Evolutionary conservation across 2,329 filamentous ascomycete genomes (phyloP), one percentile per base, ranked within the genome.

Genomic region (Ophiostoma montium): DNA sequence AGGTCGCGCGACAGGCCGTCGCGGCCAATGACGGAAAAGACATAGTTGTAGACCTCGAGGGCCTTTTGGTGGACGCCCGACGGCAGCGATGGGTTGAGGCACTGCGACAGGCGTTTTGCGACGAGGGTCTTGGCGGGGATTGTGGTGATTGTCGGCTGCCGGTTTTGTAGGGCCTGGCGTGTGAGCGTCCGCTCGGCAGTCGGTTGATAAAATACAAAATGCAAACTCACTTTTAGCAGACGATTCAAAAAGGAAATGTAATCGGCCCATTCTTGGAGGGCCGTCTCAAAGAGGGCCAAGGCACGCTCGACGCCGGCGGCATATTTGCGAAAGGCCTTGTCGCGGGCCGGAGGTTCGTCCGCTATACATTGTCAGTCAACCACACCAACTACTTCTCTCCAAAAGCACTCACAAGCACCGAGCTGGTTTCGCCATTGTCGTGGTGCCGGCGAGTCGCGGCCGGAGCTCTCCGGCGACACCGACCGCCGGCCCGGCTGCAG

Each of bases 21-120:
- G 59, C 75, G 80, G 49, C 87, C 86, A 58, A 98, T 87, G 55
- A 87, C 75, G 18, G 81, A 78, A 61, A 98, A 98, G 55, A 96
- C 80, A 61, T 87, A 87, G 43, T 74, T 79, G 64, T 98, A 98
- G 38, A 96, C 86, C 65, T 98, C 92, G 50, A 98, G 75, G 1
- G 92, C 81, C 64, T 96, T 98, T 65, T 98, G 94, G 66, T 98
- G 92, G 16, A 98, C 94, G 27, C 92, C 92, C 0, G 92, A 95
- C 13, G 92, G 92, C 47, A 98, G 70, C 18, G 86, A 82, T 35
- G 92, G 89, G 62, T 95, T 94, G 56, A 98, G 74, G 62, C 92
- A 98, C 74, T 98, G 92, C 39, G 92, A 85, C 52, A 98, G 73
- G 59, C 90, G 85, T 66, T 94, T 92, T 59, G 92, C 85, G 61